Evolutionary conservation across 176 grass and related monocot genomes (phyloP).

Genomic region (Triticum timopheevii): DNA sequence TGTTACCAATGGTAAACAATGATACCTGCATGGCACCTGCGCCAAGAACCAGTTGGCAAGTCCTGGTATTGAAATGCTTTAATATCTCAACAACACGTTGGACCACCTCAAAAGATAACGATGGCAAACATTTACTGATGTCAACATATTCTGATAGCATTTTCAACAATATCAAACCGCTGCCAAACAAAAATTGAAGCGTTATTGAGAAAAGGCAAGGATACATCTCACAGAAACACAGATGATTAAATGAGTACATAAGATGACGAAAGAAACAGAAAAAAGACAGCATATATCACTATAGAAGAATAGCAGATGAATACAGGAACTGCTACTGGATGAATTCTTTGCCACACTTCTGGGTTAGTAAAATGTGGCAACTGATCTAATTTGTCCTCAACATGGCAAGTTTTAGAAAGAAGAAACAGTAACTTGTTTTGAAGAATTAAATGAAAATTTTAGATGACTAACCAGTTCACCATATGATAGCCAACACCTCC

Average conservation of each 20-base stretch:
- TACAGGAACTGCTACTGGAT: constrained; percentile 1
- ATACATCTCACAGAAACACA: neutral
- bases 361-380: too few relatives aligned
- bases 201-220: constrained; percentile 9
- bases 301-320: neutral
- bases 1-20: neutral
- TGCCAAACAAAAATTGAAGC: constrained; percentile 43
- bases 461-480: constrained; percentile 98
- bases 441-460: constrained; percentile 25
- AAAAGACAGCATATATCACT: neutral
- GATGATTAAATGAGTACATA: neutral
- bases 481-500: constrained; percentile 99
- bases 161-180: constrained; percentile 96
- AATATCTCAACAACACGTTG: constrained; percentile 96
- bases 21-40: constrained; percentile 99
- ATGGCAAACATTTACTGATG: constrained; percentile 96
- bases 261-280: constrained; percentile 17
- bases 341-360: too few relatives aligned
- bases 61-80: constrained; percentile 95
- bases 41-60: constrained; percentile 97
- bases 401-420: constrained; percentile 9
- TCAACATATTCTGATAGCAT: constrained; percentile 98
- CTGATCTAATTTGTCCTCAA: neutral
- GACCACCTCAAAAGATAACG: constrained; percentile 91
- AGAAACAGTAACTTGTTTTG: neutral